phyloP scores from a whole-genome alignment of 1,139 yeast species.

The Wickerhamomyces sp. region DNA sequence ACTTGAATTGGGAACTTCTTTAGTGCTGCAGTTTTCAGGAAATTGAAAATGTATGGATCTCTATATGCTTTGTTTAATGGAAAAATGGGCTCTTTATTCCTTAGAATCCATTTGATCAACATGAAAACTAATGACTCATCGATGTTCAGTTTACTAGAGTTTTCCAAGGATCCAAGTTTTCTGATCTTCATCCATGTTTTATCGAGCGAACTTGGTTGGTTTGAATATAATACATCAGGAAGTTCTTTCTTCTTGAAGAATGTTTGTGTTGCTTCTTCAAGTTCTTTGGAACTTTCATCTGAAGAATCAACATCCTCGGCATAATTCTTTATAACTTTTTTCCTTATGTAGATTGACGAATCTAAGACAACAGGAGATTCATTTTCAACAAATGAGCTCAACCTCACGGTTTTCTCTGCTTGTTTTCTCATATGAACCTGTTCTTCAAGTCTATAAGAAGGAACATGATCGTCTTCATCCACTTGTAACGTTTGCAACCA shows the following conservation, averaged over 20 bases:
- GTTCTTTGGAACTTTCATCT: slow-evolving; percentile 8
- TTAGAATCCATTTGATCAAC: slow-evolving; percentile 29
- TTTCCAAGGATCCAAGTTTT: not conserved
- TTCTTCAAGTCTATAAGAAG: slow-evolving; percentile 2
- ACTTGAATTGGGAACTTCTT: slow-evolving; percentile 20
- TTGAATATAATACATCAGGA: not conserved
- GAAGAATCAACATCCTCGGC: slow-evolving; percentile 1
- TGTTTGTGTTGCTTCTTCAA: slow-evolving; percentile 14
- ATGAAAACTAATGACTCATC: slow-evolving; percentile 6
- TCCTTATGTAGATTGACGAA: slow-evolving; percentile 9
- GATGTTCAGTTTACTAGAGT: not conserved
- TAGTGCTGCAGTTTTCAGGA: slow-evolving; percentile 26
- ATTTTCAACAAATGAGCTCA: slow-evolving; percentile 5
- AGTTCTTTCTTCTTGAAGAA: slow-evolving; percentile 5
- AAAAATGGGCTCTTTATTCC: slow-evolving; percentile 23
- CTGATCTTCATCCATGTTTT: slow-evolving; percentile 1
- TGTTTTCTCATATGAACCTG: slow-evolving; percentile 5
- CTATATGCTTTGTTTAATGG: slow-evolving; percentile 28
- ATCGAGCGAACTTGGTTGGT: slow-evolving; percentile 1
- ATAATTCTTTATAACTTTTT: slow-evolving; percentile 4
- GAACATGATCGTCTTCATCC: slow-evolving; percentile 5
- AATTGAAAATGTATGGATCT: slow-evolving; percentile 23
- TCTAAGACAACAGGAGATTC: slow-evolving; percentile 8
- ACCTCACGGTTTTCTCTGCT: slow-evolving; percentile 6
- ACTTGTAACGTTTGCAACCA: slow-evolving; percentile 25